Base-by-base conservation (phyloP, 2,329 filamentous ascomycete genomes). In the Phoma herbarum region DNA sequence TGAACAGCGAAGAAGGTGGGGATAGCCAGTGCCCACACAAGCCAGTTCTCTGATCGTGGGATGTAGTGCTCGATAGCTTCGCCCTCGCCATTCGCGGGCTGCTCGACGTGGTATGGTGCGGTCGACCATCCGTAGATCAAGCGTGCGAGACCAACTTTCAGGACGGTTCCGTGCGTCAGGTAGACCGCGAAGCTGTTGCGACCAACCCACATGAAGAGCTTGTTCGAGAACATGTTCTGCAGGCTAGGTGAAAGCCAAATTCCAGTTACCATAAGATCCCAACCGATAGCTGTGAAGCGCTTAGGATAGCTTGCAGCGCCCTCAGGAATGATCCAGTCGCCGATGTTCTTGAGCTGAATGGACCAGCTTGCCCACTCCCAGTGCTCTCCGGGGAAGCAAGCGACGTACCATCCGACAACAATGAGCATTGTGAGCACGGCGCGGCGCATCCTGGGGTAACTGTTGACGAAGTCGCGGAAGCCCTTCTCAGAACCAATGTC, bases 161-260 rank as follows among this genome's bases (percentile, higher is more conserved):
- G 70, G 16, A 85, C 77, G 0, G 83, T 84, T 45, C 83, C 83
- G 67, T 85, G 83, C 10, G 81, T 77, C 12, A 85, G 79, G 65
- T 85, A 85, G 4, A 85, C 83, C 23, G 83, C 83, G 59, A 85
- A 85, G 52, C 81, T 83, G 69, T 84, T 82, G 59, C 80, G 79
- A n/a, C 83, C 83, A 3, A 85, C 75, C 82, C 82, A 85, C 58
- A 84, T 80, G 33, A 85, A 80, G 2, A 82, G 63, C 26, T 78
- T 77, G 69, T 82, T 82, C 4, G 81, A 82, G 23, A 85, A 79
- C 20, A 83, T 75, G 25, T 77, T 76, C 63, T 84, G 82, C 8
- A 83, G 73, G 5, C 75, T 69, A 0, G 82, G 81, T 1, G 82
- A 83, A 16, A 85, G 70, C 72, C 80, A 83, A 54, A 85, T 81